Percentiles rank a stretch among this genome's conserved stretches.
phyloP scores from a whole-genome alignment of 176 grass and related monocot genomes.

The Poa annua region DNA sequence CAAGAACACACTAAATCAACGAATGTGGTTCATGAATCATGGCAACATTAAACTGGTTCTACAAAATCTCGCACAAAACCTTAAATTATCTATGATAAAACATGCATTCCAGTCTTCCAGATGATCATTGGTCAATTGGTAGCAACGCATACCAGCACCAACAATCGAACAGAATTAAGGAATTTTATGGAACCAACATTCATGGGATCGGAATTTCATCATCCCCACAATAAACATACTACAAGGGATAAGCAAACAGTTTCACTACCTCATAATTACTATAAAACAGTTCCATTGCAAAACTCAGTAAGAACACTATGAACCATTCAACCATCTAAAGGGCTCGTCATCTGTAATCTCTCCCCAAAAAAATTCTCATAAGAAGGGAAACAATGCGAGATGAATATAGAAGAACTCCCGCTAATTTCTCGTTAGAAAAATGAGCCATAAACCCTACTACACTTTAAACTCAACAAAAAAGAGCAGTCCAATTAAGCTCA shows the following conservation, averaged over 20 bases:
- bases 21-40: constrained; percentile 4
- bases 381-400: neutral
- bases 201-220: neutral
- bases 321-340: neutral
- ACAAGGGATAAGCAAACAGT: neutral
- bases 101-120: neutral
- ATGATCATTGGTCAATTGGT: neutral
- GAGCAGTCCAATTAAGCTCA: neutral
- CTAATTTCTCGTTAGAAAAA: neutral
- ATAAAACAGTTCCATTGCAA: neutral
- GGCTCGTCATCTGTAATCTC: neutral
- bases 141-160: neutral
- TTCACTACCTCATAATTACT: neutral
- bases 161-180: neutral
- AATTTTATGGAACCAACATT: neutral
- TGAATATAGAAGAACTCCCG: neutral
- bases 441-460: constrained; percentile 6
- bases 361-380: neutral
- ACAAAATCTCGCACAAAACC: neutral
- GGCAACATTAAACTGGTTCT: neutral
- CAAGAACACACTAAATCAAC: neutral
- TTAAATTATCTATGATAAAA: neutral
- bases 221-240: neutral
- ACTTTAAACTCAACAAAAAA: neutral
- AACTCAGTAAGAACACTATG: neutral